phyloP scores from a whole-genome alignment of 331 rosid genomes.

The Rhamnella rubrinervis region DNA sequence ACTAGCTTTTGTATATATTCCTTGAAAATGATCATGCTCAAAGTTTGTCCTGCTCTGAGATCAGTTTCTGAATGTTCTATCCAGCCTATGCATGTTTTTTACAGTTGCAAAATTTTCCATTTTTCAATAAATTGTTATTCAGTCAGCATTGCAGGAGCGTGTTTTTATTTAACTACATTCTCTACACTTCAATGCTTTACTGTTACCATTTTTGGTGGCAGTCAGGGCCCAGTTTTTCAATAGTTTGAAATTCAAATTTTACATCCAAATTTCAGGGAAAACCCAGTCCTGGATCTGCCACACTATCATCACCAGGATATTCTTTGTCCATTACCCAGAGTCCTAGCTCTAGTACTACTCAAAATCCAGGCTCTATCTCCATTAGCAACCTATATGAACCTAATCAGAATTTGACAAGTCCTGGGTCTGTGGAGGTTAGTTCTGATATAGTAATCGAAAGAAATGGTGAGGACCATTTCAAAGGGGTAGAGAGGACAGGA shows the following conservation, averaged over 20 bases:
- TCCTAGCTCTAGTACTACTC: conserved; percentile 38
- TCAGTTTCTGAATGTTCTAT: background rate
- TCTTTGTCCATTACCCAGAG: conserved; percentile 47
- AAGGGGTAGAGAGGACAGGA: conserved; percentile 36
- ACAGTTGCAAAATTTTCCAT: background rate
- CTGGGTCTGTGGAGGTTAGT: conserved; percentile 62
- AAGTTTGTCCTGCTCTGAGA: background rate
- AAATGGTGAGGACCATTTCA: conserved; percentile 38
- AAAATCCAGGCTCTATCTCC: conserved; percentile 45
- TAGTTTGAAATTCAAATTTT: conserved; percentile 15
- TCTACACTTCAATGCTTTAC: background rate
- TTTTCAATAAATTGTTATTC: background rate
- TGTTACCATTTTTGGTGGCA: conserved; percentile 7
- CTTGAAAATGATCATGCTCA: background rate
- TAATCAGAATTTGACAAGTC: conserved; percentile 61
- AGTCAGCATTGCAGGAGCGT: background rate
- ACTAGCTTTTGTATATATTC: background rate
- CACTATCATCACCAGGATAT: conserved; percentile 47
- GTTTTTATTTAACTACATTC: background rate
- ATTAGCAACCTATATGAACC: conserved; percentile 49
- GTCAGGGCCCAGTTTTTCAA: background rate
- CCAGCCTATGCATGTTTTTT: background rate
- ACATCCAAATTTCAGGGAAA: conserved; percentile 56
- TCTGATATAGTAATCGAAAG: conserved; percentile 41
- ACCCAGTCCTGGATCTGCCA: conserved; percentile 40